phyloP scores from a whole-genome alignment of 2,329 filamentous ascomycete species.

The Tolypocladium ovalisporum region DNA sequence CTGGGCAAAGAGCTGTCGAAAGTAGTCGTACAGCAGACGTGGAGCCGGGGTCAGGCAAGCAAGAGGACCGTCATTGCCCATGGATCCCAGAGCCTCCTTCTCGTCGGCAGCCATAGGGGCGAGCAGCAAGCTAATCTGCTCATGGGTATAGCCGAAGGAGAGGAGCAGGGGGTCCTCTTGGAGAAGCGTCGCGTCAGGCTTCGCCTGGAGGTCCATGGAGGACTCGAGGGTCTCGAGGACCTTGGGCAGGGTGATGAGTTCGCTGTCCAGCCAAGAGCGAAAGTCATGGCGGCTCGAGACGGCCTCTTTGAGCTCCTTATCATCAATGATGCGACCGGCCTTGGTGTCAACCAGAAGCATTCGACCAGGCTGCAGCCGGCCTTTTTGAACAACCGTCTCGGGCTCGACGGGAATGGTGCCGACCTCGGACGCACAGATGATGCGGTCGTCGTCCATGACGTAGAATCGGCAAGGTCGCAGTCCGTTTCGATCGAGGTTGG shows the following conservation, averaged over 20 bases:
- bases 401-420: slow-evolving; percentile 88
- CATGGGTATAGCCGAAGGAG: slow-evolving; percentile 88
- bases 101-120: slow-evolving; percentile 96
- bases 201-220: slow-evolving; percentile 51
- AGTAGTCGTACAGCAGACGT: slow-evolving; percentile 87
- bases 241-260: slow-evolving; percentile 71
- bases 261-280: slow-evolving; percentile 73
- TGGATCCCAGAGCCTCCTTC: slow-evolving; percentile 92
- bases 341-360: slow-evolving; percentile 94
- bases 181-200: slow-evolving; percentile 57
- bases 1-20: slow-evolving; percentile 94
- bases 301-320: slow-evolving; percentile 79
- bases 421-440: slow-evolving; percentile 94
- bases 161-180: slow-evolving; percentile 78
- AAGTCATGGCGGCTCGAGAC: slow-evolving; percentile 85
- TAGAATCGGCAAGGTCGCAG: slow-evolving; percentile 94
- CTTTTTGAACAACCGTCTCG: slow-evolving; percentile 84
- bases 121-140: slow-evolving; percentile 85
- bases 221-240: slow-evolving; percentile 54
- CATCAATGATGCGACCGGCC: slow-evolving; percentile 83
- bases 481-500: slow-evolving; percentile 92
- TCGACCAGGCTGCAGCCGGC: slow-evolving; percentile 82
- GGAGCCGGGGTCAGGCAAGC: slow-evolving; percentile 86
- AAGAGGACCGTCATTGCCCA: slow-evolving; percentile 93
- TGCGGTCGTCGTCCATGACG: slow-evolving; percentile 90